Evolutionary conservation across 345 rosid genomes (phyloP).

Genomic region (Salix brachista): DNA sequence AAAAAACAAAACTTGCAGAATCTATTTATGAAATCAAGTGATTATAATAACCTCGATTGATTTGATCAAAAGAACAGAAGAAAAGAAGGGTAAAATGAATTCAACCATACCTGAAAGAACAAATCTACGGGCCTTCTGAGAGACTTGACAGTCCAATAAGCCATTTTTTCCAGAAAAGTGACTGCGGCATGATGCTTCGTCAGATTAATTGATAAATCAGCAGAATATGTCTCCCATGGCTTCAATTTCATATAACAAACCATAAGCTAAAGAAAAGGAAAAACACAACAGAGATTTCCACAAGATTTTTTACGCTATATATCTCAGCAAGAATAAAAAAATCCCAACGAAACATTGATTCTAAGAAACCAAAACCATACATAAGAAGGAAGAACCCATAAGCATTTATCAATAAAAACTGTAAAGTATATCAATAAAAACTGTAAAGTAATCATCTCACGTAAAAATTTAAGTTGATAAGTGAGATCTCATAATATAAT

Average conservation of each 20-base stretch:
- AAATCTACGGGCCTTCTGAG: slow-evolving; percentile 71
- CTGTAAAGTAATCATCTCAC: no score
- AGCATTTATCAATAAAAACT: background rate
- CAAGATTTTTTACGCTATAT: background rate
- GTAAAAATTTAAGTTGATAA: no score
- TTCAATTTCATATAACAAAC: slow-evolving; percentile 19
- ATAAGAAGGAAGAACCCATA: background rate
- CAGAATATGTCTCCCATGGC: slow-evolving; percentile 73
- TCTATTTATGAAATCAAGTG: no score
- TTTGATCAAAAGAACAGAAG: no score
- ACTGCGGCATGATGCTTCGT: slow-evolving; percentile 62
- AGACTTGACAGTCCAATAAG: slow-evolving; percentile 57
- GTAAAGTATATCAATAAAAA: background rate
- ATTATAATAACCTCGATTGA: background rate
- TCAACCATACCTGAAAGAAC: slow-evolving; percentile 53
- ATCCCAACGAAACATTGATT: background rate
- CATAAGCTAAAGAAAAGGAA: background rate
- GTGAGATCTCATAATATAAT: no score
- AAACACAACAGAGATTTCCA: background rate
- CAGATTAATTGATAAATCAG: slow-evolving; percentile 62
- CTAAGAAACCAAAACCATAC: background rate
- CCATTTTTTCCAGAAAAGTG: slow-evolving; percentile 55
- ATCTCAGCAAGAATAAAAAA: background rate
- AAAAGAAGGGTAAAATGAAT: background rate
- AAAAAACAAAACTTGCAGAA: background rate